Conservation (phyloP, 139 green algal genomes). For the Volvox reticuliferus region DNA sequence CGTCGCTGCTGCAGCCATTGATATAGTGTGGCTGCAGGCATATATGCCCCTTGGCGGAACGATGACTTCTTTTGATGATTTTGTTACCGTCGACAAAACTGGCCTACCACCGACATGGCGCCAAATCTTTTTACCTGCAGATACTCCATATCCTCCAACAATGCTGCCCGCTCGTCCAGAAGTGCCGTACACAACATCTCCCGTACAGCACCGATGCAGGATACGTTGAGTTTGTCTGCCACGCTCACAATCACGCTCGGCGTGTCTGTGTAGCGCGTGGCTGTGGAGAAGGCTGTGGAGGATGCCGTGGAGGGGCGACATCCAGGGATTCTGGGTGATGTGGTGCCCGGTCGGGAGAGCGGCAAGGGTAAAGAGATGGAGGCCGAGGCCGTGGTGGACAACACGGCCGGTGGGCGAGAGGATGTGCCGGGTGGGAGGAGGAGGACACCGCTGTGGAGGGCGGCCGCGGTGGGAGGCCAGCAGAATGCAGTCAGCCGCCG, state of each 20-base stretch:
- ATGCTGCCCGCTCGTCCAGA: slow-evolving; percentile 44
- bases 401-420: slow-evolving; percentile 3
- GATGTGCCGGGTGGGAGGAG: slow-evolving; percentile 6
- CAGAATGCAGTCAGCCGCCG: not conserved
- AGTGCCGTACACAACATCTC: slow-evolving; percentile 38
- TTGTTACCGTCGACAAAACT: too few species aligned
- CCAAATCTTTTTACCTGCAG: slow-evolving; percentile 20
- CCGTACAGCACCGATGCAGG: slow-evolving; percentile 54
- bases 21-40: too few species aligned
- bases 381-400: slow-evolving; percentile 36
- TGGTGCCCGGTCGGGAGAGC: slow-evolving; percentile 14
- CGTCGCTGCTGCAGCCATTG: too few species aligned
- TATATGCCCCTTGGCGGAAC: too few species aligned
- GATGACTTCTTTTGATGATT: too few species aligned
- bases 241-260: slow-evolving; percentile 23
- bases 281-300: slow-evolving; percentile 13
- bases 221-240: slow-evolving; percentile 54
- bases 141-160: slow-evolving; percentile 63
- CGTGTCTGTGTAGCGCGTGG: slow-evolving; percentile 30
- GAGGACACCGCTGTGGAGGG: not conserved
- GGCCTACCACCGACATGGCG: too few species aligned
- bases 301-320: slow-evolving; percentile 14
- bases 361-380: slow-evolving; percentile 2
- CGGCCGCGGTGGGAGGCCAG: slow-evolving; percentile 12
- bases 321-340: not conserved